These are phyloP conservation scores for Crucibulum laeve DNA, from an alignment of 768 basidiomycete species.

Conservation along the genomic window DNA sequence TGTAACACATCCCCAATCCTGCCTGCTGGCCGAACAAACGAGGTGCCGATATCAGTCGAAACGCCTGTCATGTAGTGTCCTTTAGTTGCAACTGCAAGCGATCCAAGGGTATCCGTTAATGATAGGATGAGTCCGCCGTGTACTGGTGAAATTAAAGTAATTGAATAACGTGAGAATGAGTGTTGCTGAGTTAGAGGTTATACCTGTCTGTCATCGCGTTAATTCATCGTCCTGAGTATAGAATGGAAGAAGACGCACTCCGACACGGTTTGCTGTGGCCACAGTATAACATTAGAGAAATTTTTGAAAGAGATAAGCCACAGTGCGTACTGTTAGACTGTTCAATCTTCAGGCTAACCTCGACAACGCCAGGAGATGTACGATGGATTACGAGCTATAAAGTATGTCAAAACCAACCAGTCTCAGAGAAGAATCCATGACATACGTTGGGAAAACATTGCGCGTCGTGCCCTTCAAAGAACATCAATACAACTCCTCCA, in stretches of 20 bases:
- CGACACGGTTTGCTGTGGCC: constrained; percentile 71
- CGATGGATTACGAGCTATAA: constrained; percentile 56
- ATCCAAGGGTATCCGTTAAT: constrained; percentile 80
- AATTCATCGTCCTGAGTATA: constrained; percentile 5
- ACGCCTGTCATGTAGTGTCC: constrained; percentile 89
- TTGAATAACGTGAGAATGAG: background rate
- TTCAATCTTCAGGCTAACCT: constrained; percentile 69
- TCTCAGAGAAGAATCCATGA: constrained; percentile 1
- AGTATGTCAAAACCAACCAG: background rate
- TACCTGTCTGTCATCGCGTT: constrained; percentile 31
- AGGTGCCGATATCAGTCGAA: constrained; percentile 76
- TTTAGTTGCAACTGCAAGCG: constrained; percentile 75
- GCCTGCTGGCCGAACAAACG: constrained; percentile 78
- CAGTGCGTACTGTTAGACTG: constrained; percentile 60
- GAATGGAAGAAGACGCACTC: constrained; percentile 41
- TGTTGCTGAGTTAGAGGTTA: background rate
- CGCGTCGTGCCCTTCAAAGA: constrained; percentile 82
- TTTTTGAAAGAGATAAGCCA: background rate
- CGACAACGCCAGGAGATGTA: constrained; percentile 69
- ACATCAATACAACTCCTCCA: no score
- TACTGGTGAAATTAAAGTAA: constrained; percentile 31
- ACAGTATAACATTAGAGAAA: constrained; percentile 6
- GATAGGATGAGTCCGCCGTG: constrained; percentile 83
- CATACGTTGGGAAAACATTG: constrained; percentile 76
- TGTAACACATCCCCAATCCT: constrained; percentile 61